Evolutionary conservation across 1,139 yeast genomes (phyloP).

Genomic region (Candida sanyaensis): DNA sequence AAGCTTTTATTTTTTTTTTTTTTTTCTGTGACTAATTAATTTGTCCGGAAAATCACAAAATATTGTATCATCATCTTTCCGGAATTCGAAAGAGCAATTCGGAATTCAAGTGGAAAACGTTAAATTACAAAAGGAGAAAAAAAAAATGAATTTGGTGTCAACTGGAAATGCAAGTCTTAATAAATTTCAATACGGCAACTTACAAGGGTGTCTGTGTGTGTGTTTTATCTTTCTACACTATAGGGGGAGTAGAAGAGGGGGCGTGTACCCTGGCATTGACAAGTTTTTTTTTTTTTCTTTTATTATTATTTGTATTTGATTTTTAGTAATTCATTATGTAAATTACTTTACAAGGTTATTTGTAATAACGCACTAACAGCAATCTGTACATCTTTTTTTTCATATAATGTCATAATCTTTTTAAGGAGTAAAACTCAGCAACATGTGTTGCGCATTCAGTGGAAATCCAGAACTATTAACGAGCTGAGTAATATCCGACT

Average conservation of each 20-base stretch:
- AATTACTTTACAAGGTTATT: background rate
- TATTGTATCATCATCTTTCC: background rate
- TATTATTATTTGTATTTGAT: background rate
- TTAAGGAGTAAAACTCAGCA: background rate
- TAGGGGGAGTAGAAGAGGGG: background rate
- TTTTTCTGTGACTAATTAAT: too few relatives aligned
- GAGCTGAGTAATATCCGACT: too few relatives aligned
- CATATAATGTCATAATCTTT: background rate
- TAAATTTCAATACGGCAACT: too few relatives aligned
- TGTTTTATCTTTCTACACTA: background rate
- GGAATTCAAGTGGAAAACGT: background rate
- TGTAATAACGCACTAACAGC: background rate
- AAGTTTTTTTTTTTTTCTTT: background rate
- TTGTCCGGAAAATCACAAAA: too few relatives aligned
- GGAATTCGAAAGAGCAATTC: background rate
- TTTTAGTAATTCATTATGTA: constrained; percentile 4
- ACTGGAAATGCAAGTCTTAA: too few relatives aligned
- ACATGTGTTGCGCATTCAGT: background rate
- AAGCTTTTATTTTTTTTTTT: too few relatives aligned
- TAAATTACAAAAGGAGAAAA: too few relatives aligned
- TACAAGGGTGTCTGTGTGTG: background rate
- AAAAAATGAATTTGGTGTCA: too few relatives aligned
- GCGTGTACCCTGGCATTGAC: background rate
- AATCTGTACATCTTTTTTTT: background rate
- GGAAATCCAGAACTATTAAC: too few relatives aligned